Conservation (phyloP, 768 basidiomycete species). For the Auricularia sp. region DNA sequence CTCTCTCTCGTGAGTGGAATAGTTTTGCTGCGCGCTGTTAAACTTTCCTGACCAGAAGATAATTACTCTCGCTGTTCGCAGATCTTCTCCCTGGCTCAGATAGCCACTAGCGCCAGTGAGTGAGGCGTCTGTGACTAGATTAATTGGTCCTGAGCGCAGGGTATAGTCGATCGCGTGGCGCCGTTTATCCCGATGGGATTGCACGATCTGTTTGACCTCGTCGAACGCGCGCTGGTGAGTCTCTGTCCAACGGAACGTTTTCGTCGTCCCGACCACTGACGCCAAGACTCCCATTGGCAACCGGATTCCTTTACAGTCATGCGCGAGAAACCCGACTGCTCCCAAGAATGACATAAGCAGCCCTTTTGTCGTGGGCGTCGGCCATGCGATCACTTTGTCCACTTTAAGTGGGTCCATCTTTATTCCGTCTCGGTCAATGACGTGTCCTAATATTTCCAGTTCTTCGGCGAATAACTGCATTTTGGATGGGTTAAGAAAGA, state of each 20-base stretch:
- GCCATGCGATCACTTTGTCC: background rate
- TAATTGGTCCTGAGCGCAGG: constrained; percentile 14
- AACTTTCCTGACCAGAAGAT: constrained; percentile 14
- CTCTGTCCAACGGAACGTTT: background rate
- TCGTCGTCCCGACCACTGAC: background rate
- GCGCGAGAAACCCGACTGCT: constrained; percentile 1
- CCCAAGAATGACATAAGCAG: background rate
- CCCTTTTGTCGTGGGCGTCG: background rate
- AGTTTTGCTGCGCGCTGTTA: constrained; percentile 8
- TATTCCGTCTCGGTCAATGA: constrained; percentile 1
- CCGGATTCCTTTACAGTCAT: background rate
- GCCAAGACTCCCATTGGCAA: background rate
- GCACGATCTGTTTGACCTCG: background rate
- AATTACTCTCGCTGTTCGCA: constrained; percentile 3
- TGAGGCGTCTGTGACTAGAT: constrained; percentile 16
- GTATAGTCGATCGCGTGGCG: constrained; percentile 1
- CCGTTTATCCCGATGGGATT: background rate
- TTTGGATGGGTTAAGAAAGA: constrained; percentile 5
- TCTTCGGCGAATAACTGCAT: background rate
- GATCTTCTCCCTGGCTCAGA: constrained; percentile 5
- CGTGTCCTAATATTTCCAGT: constrained; percentile 1
- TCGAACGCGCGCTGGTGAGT: background rate
- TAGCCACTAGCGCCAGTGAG: constrained; percentile 4
- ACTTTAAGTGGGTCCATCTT: constrained; percentile 2
- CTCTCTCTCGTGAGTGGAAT: constrained; percentile 5